Conservation (phyloP, 75 land plant genomes). For the Isoetes taiwanensis region DNA sequence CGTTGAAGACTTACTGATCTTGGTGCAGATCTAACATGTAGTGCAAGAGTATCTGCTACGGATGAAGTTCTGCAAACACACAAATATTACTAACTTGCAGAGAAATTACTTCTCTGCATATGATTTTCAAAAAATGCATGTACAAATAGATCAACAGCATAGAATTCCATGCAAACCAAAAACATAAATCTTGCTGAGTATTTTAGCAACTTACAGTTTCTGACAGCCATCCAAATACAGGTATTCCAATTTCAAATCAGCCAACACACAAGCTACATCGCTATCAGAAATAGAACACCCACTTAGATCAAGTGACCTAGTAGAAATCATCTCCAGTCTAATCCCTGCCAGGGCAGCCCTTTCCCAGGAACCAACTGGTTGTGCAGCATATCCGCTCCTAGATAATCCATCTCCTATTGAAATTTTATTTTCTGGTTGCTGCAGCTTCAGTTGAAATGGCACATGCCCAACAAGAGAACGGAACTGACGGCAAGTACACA, state of each 20-base stretch:
- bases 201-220: conserved; percentile 17
- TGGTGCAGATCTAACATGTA: conserved; percentile 28
- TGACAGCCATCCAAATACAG: conserved; percentile 32
- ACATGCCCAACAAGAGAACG: conserved; percentile 14
- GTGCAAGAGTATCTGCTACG: conserved; percentile 29
- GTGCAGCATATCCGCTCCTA: conserved; percentile 7
- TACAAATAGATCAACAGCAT: too few relatives aligned
- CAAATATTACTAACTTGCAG: background rate
- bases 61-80: conserved; percentile 22
- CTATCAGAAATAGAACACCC: conserved; percentile 26
- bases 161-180: background rate
- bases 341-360: conserved; percentile 10
- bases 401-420: background rate
- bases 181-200: background rate
- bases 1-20: conserved; percentile 22
- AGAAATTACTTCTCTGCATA: too few relatives aligned
- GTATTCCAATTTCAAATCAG: conserved; percentile 18
- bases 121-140: too few relatives aligned
- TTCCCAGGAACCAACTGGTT: conserved; percentile 11
- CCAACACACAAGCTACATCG: conserved; percentile 21
- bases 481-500: conserved; percentile 20
- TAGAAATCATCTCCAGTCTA: conserved; percentile 15
- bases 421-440: too few relatives aligned
- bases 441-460: conserved; percentile 15
- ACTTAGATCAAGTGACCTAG: conserved; percentile 20